Conservation (phyloP, 2,329 filamentous ascomycete species). For the Cladorrhinum sp. region DNA sequence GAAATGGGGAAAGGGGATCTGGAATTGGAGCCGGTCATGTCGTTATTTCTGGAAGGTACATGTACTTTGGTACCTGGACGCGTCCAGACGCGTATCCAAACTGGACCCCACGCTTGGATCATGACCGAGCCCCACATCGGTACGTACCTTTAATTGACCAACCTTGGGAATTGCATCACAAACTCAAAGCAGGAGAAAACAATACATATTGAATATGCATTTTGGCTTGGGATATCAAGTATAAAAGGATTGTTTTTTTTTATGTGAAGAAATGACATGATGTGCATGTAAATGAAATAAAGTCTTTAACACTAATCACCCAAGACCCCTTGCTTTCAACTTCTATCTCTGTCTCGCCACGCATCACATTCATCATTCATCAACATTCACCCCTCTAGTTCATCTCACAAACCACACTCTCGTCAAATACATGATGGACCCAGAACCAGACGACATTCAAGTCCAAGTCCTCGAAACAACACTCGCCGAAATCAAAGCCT, state of each 20-base stretch:
- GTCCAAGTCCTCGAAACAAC: conserved; percentile 44
- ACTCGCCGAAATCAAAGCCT: conserved; percentile 39
- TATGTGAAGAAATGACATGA: background rate
- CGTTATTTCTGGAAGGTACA: background rate
- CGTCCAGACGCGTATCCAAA: conserved; percentile 13
- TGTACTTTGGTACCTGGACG: conserved; percentile 8
- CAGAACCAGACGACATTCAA: conserved; percentile 36
- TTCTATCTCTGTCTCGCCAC: background rate
- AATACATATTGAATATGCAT: too few species aligned
- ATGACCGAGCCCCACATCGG: background rate
- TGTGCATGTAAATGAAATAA: too few species aligned
- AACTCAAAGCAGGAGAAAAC: too few species aligned
- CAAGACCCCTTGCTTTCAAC: background rate
- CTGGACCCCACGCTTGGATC: conserved; percentile 7
- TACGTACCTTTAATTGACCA: background rate
- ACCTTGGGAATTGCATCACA: background rate
- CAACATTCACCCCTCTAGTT: background rate
- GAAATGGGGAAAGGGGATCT: background rate
- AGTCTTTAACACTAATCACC: background rate
- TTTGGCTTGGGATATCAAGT: too few species aligned
- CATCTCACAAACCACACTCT: background rate
- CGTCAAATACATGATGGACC: background rate
- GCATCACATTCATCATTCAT: background rate
- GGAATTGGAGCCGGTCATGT: background rate
- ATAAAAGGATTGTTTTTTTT: background rate